Evolutionary conservation across 306 rosid species (phyloP), one percentile per base, ranked within the genome.

Genomic region (Vigna hirtella): DNA sequence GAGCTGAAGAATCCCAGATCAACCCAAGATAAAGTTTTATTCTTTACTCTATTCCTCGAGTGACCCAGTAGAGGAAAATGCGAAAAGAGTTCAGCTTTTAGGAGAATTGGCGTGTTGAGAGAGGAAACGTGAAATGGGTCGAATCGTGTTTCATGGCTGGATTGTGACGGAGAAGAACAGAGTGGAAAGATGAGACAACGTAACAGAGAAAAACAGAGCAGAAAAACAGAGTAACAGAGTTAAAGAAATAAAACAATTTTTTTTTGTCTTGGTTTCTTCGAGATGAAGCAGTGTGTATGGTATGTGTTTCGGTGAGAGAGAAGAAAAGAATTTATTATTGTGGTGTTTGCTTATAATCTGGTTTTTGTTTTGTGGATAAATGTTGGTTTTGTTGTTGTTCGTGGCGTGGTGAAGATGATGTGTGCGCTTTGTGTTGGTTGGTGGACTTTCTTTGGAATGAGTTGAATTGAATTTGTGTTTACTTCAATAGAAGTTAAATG

Each of bases 1-100:
- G 53, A 18, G 18, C 26, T 63, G 26, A n/a, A 6, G 56, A 74
- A 55, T 13, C 50, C 69, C 74, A 82, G 79, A 76, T 48, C 79
- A 13, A 5, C 10, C 7, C n/a, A 57, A 13, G 47, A 9, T 9
- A 42, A 42, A 9, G 10, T 9, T 9, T 42, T 42, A 42, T 42
- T 42, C 47, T 42, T 42, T 42, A 42, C 17, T n/a, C 20, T 15
- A 16, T 43, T 16, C 6, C 45, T 34, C 0, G 65, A 70, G 63
- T 5, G 28, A 63, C 70, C 79, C 64, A 77, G 17, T 15, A 32
- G 64, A 42, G 52, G 18, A 77, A 72, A 3, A 24, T 20, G 0
- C 9, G 1, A 2, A 66, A 66, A 82, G 62, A 32, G 73, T 9
- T 64, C 1, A 77, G 38, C 56, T 82, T 72, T 40, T 32, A 24